Evolutionary conservation across 1,284 basidiomycete genomes (phyloP), one percentile per base, ranked within the genome.

Genomic region (Sporisorium exsertum): DNA sequence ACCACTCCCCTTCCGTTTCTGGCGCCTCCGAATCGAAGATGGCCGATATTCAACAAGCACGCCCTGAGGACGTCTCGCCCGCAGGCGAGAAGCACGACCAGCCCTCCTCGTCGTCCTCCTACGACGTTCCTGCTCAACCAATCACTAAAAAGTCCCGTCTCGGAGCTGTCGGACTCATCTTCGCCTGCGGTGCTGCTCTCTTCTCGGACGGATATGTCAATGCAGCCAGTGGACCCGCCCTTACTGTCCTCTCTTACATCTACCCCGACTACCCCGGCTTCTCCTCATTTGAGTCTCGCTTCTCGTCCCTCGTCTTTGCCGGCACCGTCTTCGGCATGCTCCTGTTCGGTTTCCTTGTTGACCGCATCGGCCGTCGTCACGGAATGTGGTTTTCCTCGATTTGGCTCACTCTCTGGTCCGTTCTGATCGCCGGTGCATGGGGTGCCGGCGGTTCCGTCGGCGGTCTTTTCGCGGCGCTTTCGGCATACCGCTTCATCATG

Each of bases 321-420:
- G 83, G 83, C 20, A 94, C 92, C 15, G 87, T 96, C 45, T 88
- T 94, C n/a, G 94, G 88, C 50, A 85, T 85, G 83, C 77, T 85
- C 12, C 51, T 77, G 9, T 88, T 88, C 58, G 88, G 88, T 18
- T 70, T 78, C 33, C 40, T 81, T 7, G 93, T 92, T 9, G 95
- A 97, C 85, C 92, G 92, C 84, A 80, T 94, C 63, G 94, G 94
- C 9, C 90, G 95, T 59, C 95, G 95, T 82, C 91, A 91, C 79
- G 93, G 94, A 64, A 94, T 94, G 93, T 90, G 91, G 72, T 77
- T 89, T 76, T 54, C 78, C 27, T 76, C 66, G 13, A 49, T 76
- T 59, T 77, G 69, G 72, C 72, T 79, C 24, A 69, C 79, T 9
- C 75, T 83, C 53, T 79, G 60, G 68, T 80, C 78, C 53, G 56